Percentiles rank a stretch among this genome's conserved stretches.
Evolutionary conservation across 2,329 filamentous ascomycete species (phyloP).

Genomic region (Thielaviopsis ethacetica): DNA sequence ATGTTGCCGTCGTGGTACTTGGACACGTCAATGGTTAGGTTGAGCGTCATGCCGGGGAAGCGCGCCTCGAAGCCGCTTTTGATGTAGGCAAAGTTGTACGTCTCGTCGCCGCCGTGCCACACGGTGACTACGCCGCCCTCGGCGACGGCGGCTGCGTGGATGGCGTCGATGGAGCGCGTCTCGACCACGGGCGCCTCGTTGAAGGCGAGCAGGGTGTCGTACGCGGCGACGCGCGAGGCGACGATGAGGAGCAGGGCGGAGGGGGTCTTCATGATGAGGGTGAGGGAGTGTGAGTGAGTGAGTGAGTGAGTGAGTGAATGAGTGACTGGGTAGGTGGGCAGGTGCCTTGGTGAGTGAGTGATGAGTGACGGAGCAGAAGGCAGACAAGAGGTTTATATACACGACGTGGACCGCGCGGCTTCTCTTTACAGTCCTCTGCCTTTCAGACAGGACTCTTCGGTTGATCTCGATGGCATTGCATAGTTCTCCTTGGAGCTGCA

Average conservation of each 20-base stretch:
- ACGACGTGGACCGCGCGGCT: no score
- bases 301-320: background rate
- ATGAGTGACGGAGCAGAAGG: no score
- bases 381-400: no score
- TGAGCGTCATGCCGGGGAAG: constrained; percentile 34
- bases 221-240: constrained; percentile 7
- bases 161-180: constrained; percentile 30
- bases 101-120: constrained; percentile 34
- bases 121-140: constrained; percentile 29
- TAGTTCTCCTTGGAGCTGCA: no score
- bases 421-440: no score
- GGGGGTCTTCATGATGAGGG: background rate
- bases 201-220: constrained; percentile 17
- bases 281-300: background rate
- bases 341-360: no score
- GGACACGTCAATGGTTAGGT: constrained; percentile 37
- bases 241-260: background rate
- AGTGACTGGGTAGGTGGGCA: no score
- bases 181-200: constrained; percentile 19
- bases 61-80: constrained; percentile 27
- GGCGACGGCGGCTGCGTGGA: constrained; percentile 30
- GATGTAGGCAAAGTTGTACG: constrained; percentile 22
- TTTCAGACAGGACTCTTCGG: no score
- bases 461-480: no score
- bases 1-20: constrained; percentile 35